Percentiles rank a stretch among this genome's conserved stretches.
Conservation (phyloP, 108 stramenopile genomes). For the Poteriospumella lacustris region DNA sequence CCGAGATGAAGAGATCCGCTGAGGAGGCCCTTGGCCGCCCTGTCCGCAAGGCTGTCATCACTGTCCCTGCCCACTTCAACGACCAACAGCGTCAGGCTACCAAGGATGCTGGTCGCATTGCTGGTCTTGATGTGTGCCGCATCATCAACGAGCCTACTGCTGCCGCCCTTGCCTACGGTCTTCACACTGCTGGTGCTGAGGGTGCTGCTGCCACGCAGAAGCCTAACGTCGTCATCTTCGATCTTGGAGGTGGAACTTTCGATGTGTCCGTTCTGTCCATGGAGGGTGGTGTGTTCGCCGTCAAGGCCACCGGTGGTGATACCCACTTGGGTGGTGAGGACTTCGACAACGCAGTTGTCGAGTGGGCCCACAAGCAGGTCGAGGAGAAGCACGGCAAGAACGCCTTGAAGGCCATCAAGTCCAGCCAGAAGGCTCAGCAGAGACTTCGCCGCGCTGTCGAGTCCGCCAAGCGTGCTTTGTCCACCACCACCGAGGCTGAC, state of each 20-base stretch:
- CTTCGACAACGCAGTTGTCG: conserved; percentile 11
- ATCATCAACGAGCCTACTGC: conserved; percentile 74
- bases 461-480: conserved; percentile 79
- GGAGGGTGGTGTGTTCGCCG: conserved; percentile 52
- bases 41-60: conserved; percentile 22
- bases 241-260: conserved; percentile 70
- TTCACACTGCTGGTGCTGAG: conserved; percentile 41
- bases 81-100: conserved; percentile 29
- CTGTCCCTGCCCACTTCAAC: conserved; percentile 30
- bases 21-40: conserved; percentile 51
- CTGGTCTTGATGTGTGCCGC: conserved; percentile 58
- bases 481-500: conserved; percentile 65
- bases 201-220: conserved; percentile 16
- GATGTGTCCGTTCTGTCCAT: conserved; percentile 62
- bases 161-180: conserved; percentile 64
- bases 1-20: conserved; percentile 57
- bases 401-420: conserved; percentile 52
- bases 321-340: conserved; percentile 22
- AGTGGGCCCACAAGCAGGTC: neutral
- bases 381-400: conserved; percentile 31
- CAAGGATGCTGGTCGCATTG: conserved; percentile 43
- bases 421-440: conserved; percentile 67
- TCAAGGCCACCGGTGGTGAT: conserved; percentile 24
- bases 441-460: conserved; percentile 79
- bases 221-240: conserved; percentile 72